These are phyloP conservation scores for Heritiera fomes DNA, from an alignment of 345 rosid species.

Conservation along the genomic window DNA sequence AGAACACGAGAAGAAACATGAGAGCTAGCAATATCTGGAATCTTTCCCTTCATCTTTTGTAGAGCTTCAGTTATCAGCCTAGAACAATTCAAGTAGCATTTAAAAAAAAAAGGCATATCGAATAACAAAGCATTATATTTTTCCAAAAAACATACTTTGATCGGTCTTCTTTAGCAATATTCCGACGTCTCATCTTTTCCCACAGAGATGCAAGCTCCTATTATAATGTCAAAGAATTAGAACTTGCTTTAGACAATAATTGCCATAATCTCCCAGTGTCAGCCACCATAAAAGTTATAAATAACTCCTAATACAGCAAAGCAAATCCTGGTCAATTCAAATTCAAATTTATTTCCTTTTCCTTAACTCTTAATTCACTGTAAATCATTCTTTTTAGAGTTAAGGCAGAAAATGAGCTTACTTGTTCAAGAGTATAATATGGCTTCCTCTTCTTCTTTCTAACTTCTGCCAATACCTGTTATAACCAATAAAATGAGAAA, in stretches of 20 bases:
- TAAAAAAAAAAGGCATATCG: too few relatives aligned
- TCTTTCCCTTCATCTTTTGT: slow-evolving; percentile 47
- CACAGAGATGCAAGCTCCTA: slow-evolving; percentile 76
- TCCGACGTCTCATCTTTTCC: slow-evolving; percentile 89
- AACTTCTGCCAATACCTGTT: slow-evolving; percentile 63
- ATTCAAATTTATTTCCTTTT: not conserved
- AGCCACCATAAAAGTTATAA: not conserved
- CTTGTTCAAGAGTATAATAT: slow-evolving; percentile 80
- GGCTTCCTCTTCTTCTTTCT: slow-evolving; percentile 86
- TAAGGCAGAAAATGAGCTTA: slow-evolving; percentile 25
- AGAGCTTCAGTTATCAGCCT: too few relatives aligned
- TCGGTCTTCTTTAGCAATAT: slow-evolving; percentile 38
- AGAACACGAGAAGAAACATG: slow-evolving; percentile 84
- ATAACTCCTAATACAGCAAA: not conserved
- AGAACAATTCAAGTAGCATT: too few relatives aligned
- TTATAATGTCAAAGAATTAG: too few relatives aligned
- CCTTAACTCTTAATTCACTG: not conserved
- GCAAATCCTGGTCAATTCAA: too few relatives aligned
- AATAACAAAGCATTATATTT: too few relatives aligned
- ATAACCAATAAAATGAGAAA: slow-evolving; percentile 2
- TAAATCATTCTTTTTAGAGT: not conserved
- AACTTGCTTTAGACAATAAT: too few relatives aligned
- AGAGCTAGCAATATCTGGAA: slow-evolving; percentile 77
- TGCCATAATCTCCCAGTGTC: not conserved
- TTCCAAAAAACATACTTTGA: too few relatives aligned